A percentile compares a stretch with the other conserved stretches of the same genome.
Evolutionary conservation across 495 filamentous ascomycete genomes (phyloP).

Genomic region (Penicillium longicatenatum): DNA sequence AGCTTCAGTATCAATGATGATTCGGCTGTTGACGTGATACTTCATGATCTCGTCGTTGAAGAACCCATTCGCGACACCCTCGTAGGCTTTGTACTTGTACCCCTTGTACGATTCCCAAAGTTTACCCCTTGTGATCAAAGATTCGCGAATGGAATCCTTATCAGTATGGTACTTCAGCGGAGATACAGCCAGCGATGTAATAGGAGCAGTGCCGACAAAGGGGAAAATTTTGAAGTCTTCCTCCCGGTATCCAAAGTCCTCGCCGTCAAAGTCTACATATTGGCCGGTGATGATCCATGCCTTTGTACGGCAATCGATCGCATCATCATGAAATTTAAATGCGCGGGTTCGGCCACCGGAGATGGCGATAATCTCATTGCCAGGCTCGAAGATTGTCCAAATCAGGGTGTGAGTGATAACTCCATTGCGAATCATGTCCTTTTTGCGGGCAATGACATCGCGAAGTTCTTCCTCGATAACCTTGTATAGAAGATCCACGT

Average conservation of each 20-base stretch:
- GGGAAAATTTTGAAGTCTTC: slow-evolving; percentile 44
- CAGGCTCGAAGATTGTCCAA: slow-evolving; percentile 59
- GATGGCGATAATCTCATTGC: slow-evolving; percentile 39
- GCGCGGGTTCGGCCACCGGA: slow-evolving; percentile 40
- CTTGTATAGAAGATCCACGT: slow-evolving; percentile 58
- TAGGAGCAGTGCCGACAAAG: slow-evolving; percentile 59
- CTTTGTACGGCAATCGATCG: slow-evolving; percentile 13
- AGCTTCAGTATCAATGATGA: slow-evolving; percentile 56
- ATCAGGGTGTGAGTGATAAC: slow-evolving; percentile 62
- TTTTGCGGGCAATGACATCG: slow-evolving; percentile 54
- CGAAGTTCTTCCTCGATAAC: slow-evolving; percentile 61
- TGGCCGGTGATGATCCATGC: slow-evolving; percentile 32
- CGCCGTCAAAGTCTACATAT: slow-evolving; percentile 63
- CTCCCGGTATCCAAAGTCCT: slow-evolving; percentile 53
- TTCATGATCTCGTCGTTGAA: slow-evolving; percentile 31
- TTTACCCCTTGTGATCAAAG: slow-evolving; percentile 49
- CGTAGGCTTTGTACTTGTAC: slow-evolving; percentile 62
- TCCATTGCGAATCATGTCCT: slow-evolving; percentile 57
- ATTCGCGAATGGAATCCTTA: slow-evolving; percentile 19
- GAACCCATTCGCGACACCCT: slow-evolving; percentile 47
- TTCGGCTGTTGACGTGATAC: slow-evolving; percentile 53
- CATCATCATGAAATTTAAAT: slow-evolving; percentile 33
- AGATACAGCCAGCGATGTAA: slow-evolving; percentile 55
- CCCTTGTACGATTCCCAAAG: slow-evolving; percentile 57
- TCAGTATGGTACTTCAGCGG: slow-evolving; percentile 59